Conservation (phyloP, 805 yeast genomes). For the Saccharomycopsis fodiens region DNA sequence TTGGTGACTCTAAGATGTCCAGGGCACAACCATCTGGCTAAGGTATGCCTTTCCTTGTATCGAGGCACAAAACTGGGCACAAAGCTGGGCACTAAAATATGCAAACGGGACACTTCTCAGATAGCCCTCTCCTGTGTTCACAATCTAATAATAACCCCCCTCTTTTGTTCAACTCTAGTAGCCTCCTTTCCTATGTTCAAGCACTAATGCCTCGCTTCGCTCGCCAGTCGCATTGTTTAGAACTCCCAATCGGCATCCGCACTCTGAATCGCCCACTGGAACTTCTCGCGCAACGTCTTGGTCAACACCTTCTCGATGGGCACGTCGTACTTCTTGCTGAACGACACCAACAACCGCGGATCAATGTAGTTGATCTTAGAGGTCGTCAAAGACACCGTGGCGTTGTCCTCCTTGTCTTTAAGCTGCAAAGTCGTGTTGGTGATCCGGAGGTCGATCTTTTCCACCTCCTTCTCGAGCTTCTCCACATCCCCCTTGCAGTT, state of each 20-base stretch:
- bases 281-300: slow-evolving; percentile 85
- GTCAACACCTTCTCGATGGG: slow-evolving; percentile 91
- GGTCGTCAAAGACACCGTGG: slow-evolving; percentile 87
- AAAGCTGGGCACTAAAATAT: too few relatives aligned
- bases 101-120: too few relatives aligned
- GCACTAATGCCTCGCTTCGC: too few relatives aligned
- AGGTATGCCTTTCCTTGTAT: too few relatives aligned
- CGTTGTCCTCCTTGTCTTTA: slow-evolving; percentile 89
- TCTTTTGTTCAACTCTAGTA: too few relatives aligned
- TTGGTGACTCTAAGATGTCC: too few relatives aligned
- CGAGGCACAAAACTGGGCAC: too few relatives aligned
- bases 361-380: slow-evolving; percentile 93
- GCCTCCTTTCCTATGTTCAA: too few relatives aligned
- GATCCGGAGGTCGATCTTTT: slow-evolving; percentile 64
- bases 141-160: too few relatives aligned
- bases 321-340: slow-evolving; percentile 75
- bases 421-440: slow-evolving; percentile 61
- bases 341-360: slow-evolving; percentile 85
- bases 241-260: slow-evolving; percentile 86
- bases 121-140: too few relatives aligned
- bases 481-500: slow-evolving; percentile 49
- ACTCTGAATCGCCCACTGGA: slow-evolving; percentile 92
- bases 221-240: too few relatives aligned
- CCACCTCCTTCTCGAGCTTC: slow-evolving; percentile 64
- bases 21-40: too few relatives aligned